These are phyloP conservation scores for Xylaria scruposa DNA, from an alignment of 495 filamentous ascomycete species.

Conservation along the genomic window DNA sequence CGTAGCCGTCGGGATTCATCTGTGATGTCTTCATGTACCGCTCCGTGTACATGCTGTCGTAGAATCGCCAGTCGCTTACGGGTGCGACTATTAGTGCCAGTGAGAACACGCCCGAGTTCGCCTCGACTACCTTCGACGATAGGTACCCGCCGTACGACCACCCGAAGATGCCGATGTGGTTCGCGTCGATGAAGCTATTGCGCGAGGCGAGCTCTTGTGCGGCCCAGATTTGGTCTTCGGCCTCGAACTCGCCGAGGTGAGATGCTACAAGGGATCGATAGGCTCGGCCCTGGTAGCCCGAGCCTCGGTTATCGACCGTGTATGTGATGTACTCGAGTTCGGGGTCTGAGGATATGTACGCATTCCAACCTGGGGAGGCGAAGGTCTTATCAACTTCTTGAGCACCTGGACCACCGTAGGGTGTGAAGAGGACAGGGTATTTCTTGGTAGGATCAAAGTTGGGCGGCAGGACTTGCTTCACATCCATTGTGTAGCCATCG, in stretches of 20 bases:
- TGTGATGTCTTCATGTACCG: constrained; percentile 65
- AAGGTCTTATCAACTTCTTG: constrained; percentile 58
- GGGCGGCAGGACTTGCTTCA: constrained; percentile 55
- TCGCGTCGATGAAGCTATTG: constrained; percentile 54
- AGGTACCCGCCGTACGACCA: constrained; percentile 68
- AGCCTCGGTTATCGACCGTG: constrained; percentile 64
- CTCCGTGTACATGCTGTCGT: constrained; percentile 70
- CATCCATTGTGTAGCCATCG: constrained; percentile 55
- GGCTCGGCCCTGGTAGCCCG: constrained; percentile 58
- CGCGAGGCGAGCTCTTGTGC: constrained; percentile 52
- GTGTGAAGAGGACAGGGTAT: constrained; percentile 62
- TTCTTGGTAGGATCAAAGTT: constrained; percentile 58
- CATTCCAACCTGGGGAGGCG: constrained; percentile 51
- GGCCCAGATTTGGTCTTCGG: constrained; percentile 63
- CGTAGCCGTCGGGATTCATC: constrained; percentile 57
- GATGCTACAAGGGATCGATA: constrained; percentile 56
- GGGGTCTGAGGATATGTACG: constrained; percentile 63
- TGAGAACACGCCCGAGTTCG: constrained; percentile 56
- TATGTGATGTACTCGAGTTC: constrained; percentile 64
- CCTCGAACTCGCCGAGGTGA: constrained; percentile 61
- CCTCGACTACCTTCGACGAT: constrained; percentile 61
- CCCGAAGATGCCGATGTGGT: constrained; percentile 63
- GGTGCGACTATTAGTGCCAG: constrained; percentile 61
- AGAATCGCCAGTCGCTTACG: constrained; percentile 66
- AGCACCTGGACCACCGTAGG: constrained; percentile 62